phyloP scores from a whole-genome alignment of 768 basidiomycete species.

The Leccinum sublutescens region DNA sequence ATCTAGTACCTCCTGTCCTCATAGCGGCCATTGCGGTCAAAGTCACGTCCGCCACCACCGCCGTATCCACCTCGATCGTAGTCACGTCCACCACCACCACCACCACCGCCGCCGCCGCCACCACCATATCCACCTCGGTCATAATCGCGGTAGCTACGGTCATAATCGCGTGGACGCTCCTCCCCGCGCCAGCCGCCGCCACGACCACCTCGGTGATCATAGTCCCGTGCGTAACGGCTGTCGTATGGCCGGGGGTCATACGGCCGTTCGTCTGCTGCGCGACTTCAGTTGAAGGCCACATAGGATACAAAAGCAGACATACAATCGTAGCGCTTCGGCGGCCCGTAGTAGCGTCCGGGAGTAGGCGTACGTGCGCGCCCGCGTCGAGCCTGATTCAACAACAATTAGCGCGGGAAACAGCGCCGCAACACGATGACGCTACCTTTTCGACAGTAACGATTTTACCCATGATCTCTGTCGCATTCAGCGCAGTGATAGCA shows the following conservation, averaged over 20 bases:
- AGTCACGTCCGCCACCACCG: conserved; percentile 33
- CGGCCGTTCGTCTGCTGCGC: conserved; percentile 65
- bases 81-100: conserved; percentile 33
- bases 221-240: conserved; percentile 74
- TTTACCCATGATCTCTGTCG: conserved; percentile 86
- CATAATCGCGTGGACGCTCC: conserved; percentile 27
- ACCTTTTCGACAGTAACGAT: conserved; percentile 88
- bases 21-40: conserved; percentile 41
- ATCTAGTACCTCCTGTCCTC: conserved; percentile 45
- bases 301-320: conserved; percentile 22
- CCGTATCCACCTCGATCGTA: conserved; percentile 33
- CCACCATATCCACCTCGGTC: conserved; percentile 31
- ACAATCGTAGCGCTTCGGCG: conserved; percentile 79
- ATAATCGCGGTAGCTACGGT: conserved; percentile 39
- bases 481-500: conserved; percentile 80
- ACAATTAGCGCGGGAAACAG: conserved; percentile 4
- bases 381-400: conserved; percentile 65
- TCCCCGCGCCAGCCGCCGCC: conserved; percentile 43
- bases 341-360: conserved; percentile 92
- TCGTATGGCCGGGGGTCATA: conserved; percentile 94
- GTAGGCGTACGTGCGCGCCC: conserved; percentile 91
- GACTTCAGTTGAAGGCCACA: background rate
- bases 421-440: background rate
- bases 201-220: conserved; percentile 48
- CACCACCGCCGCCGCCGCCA: conserved; percentile 16